Conservation (phyloP, 352 stramenopile species). For the Globisporangium mamillatum region DNA sequence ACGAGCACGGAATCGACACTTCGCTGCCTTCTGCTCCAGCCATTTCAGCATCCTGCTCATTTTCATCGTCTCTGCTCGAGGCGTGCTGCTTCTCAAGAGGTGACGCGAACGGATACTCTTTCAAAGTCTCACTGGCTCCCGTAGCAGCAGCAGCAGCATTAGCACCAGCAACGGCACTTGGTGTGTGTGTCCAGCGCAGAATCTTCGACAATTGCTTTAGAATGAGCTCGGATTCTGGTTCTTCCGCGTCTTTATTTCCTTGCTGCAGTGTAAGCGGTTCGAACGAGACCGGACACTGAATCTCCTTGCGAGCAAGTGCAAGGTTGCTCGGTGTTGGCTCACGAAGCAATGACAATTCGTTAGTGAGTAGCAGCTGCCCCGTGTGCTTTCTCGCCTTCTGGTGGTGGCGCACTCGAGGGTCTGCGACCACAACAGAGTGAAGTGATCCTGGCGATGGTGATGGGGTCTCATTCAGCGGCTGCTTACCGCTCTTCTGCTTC, state of each 20-base stretch:
- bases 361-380: not conserved
- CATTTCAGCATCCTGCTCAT: slow-evolving; percentile 13
- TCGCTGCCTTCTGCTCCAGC: not conserved
- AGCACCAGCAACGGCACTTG: not conserved
- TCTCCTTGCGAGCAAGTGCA: slow-evolving; percentile 17
- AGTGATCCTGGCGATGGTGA: slow-evolving; percentile 6
- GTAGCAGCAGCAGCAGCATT: not conserved
- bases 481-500: not conserved
- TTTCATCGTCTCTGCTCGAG: too few relatives aligned
- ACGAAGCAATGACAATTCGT: slow-evolving; percentile 41
- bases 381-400: not conserved
- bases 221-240: slow-evolving; percentile 58
- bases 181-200: slow-evolving; percentile 48
- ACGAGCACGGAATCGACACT: slow-evolving; percentile 31
- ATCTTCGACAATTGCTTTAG: slow-evolving; percentile 51
- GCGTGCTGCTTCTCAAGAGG: slow-evolving; percentile 3
- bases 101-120: slow-evolving; percentile 30
- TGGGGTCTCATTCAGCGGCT: not conserved
- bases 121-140: not conserved
- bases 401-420: slow-evolving; percentile 38
- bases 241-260: slow-evolving; percentile 38
- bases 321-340: slow-evolving; percentile 39
- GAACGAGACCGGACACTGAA: slow-evolving; percentile 59
- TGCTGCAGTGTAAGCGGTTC: slow-evolving; percentile 28
- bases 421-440: slow-evolving; percentile 34